Conservation (phyloP, 306 rosid species). For the Rosa rugosa region DNA sequence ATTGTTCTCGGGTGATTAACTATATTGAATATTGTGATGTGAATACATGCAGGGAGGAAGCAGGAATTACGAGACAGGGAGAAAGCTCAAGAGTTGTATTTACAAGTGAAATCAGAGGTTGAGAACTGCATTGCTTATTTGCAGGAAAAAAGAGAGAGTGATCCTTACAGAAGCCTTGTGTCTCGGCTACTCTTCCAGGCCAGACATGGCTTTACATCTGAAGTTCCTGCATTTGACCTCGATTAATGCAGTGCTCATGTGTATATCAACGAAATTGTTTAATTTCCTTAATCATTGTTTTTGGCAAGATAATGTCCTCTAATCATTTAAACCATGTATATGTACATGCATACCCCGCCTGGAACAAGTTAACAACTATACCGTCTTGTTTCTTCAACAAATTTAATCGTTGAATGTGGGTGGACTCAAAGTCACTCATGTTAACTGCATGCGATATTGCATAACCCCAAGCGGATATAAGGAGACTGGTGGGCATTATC, state of each 20-base stretch:
- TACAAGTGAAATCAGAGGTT: slow-evolving; percentile 68
- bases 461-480: too few relatives aligned
- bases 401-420: too few relatives aligned
- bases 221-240: slow-evolving; percentile 79
- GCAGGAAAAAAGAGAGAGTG: slow-evolving; percentile 60
- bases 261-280: too few relatives aligned
- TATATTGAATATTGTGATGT: slow-evolving; percentile 5
- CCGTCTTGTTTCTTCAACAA: too few relatives aligned
- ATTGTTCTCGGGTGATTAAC: background rate
- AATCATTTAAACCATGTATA: too few relatives aligned
- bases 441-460: too few relatives aligned
- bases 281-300: too few relatives aligned
- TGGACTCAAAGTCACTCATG: too few relatives aligned
- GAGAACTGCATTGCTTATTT: slow-evolving; percentile 63
- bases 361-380: too few relatives aligned
- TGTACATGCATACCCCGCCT: too few relatives aligned
- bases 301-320: too few relatives aligned
- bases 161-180: slow-evolving; percentile 66
- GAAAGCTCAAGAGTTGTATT: slow-evolving; percentile 57
- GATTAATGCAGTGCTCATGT: background rate
- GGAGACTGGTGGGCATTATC: too few relatives aligned
- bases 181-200: slow-evolving; percentile 63
- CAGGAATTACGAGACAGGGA: slow-evolving; percentile 53
- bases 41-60: slow-evolving; percentile 55
- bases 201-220: slow-evolving; percentile 48